Conservation (phyloP, 2,329 filamentous ascomycete species). For the Trichoderma atrobrunneum region DNA sequence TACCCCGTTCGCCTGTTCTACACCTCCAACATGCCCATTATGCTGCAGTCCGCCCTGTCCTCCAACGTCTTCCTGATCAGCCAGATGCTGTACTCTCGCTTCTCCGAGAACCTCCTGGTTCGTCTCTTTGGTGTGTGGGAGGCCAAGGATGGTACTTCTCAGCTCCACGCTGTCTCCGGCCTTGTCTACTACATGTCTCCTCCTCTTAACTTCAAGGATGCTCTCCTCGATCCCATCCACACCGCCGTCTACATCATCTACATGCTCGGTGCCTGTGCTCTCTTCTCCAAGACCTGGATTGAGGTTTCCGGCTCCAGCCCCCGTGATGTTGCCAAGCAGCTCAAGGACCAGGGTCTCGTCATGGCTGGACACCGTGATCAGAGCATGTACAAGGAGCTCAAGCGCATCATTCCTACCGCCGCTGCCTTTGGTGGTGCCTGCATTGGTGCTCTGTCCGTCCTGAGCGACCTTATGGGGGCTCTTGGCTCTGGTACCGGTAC, state of each 20-base stretch:
- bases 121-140: constrained; percentile 98
- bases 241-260: constrained; percentile 93
- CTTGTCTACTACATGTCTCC: constrained; percentile 99
- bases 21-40: constrained; percentile 99
- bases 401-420: constrained; percentile 97
- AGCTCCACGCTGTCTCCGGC: constrained; percentile 90
- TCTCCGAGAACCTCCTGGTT: constrained; percentile 98
- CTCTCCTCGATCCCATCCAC: constrained; percentile 94
- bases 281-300: constrained; percentile 99
- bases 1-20: constrained; percentile 99
- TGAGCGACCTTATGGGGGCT: constrained; percentile 92
- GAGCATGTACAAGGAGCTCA: constrained; percentile 99
- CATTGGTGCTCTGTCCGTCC: constrained; percentile 95
- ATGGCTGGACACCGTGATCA: constrained; percentile 99
- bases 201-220: constrained; percentile 95
- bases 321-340: constrained; percentile 97
- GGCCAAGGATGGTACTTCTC: constrained; percentile 89
- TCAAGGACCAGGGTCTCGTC: constrained; percentile 98
- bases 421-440: constrained; percentile 98
- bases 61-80: constrained; percentile 99
- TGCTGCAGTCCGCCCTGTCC: constrained; percentile 97
- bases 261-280: constrained; percentile 95
- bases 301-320: constrained; percentile 98
- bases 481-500: constrained; percentile 97
- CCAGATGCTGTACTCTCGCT: constrained; percentile 99